These are phyloP conservation scores for Priceomyces melissophilus DNA, from an alignment of 805 yeast species.

Conservation along the genomic window DNA sequence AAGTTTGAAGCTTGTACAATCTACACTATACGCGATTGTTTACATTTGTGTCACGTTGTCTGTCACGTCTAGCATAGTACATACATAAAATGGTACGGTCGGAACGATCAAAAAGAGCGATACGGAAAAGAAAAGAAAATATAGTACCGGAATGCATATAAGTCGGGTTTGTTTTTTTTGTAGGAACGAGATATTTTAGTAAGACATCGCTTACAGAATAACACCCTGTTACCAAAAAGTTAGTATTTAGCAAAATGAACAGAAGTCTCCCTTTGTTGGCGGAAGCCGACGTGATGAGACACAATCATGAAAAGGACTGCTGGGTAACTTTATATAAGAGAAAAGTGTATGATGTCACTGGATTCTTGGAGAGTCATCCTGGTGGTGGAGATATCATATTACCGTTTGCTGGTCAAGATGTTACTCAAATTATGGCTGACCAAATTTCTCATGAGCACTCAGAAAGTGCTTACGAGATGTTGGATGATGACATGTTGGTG, in stretches of 20 bases:
- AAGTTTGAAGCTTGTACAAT: too few relatives aligned
- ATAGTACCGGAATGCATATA: too few relatives aligned
- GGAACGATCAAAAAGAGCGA: too few relatives aligned
- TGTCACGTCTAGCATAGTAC: too few relatives aligned
- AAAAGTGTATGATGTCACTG: conserved; percentile 81
- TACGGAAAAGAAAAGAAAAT: too few relatives aligned
- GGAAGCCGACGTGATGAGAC: conserved; percentile 47
- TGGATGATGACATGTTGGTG: conserved; percentile 74
- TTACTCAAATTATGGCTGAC: conserved; percentile 77
- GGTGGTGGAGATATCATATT: conserved; percentile 59
- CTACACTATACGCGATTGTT: too few relatives aligned
- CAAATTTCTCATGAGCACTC: conserved; percentile 71
- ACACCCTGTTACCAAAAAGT: too few relatives aligned
- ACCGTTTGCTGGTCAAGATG: conserved; percentile 57
- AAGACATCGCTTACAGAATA: too few relatives aligned
- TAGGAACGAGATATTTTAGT: too few relatives aligned
- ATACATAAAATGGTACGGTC: too few relatives aligned
- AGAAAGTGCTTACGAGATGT: conserved; percentile 79
- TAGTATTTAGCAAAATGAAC: conserved; percentile 8
- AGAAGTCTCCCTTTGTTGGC: conserved; percentile 59
- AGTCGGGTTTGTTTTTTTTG: too few relatives aligned
- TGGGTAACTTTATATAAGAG: conserved; percentile 81
- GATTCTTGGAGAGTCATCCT: conserved; percentile 69
- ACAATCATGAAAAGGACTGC: conserved; percentile 53
- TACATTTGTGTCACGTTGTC: too few relatives aligned